Evolutionary conservation across 352 stramenopile genomes (phyloP).

Genomic region (Globisporangium uncinulatum): DNA sequence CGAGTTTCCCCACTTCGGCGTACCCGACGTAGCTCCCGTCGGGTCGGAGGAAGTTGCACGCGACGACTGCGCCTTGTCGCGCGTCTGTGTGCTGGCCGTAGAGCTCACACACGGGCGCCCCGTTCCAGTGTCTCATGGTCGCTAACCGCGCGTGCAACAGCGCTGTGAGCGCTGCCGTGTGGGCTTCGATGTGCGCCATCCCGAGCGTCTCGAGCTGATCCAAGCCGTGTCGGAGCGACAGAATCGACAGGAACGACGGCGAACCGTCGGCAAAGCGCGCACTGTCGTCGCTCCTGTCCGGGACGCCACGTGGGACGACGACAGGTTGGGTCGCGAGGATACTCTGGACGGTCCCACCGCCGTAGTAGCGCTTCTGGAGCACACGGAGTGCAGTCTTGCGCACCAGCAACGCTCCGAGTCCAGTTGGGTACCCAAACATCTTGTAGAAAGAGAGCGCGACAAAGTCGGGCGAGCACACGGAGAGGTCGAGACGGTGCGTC

Average conservation of each 20-base stretch:
- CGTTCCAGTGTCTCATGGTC: slow-evolving; percentile 51
- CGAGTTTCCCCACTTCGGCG: slow-evolving; percentile 58
- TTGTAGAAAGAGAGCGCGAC: slow-evolving; percentile 83
- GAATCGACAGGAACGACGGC: slow-evolving; percentile 58
- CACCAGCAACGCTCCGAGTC: slow-evolving; percentile 56
- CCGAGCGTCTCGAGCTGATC: slow-evolving; percentile 32
- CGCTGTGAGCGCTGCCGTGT: slow-evolving; percentile 38
- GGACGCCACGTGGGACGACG: slow-evolving; percentile 24
- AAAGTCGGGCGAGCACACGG: slow-evolving; percentile 42
- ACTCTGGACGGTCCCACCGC: slow-evolving; percentile 55
- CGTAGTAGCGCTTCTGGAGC: slow-evolving; percentile 56
- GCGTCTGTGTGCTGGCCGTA: slow-evolving; percentile 28
- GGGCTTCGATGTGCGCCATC: slow-evolving; percentile 39
- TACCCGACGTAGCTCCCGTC: slow-evolving; percentile 69
- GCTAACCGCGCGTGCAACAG: slow-evolving; percentile 31
- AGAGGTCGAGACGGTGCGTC: slow-evolving; percentile 54
- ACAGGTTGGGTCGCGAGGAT: slow-evolving; percentile 47
- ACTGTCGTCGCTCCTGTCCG: slow-evolving; percentile 9
- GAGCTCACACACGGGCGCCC: slow-evolving; percentile 33
- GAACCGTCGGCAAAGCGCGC: slow-evolving; percentile 56
- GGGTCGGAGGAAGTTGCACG: slow-evolving; percentile 53
- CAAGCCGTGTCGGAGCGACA: slow-evolving; percentile 51
- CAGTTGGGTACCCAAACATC: slow-evolving; percentile 72
- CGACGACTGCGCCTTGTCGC: slow-evolving; percentile 38
- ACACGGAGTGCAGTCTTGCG: slow-evolving; percentile 26